A percentile compares a stretch with the other conserved stretches of the same genome.
Conservation (phyloP, 163 green algal species). For the Chlorella variabilis region DNA sequence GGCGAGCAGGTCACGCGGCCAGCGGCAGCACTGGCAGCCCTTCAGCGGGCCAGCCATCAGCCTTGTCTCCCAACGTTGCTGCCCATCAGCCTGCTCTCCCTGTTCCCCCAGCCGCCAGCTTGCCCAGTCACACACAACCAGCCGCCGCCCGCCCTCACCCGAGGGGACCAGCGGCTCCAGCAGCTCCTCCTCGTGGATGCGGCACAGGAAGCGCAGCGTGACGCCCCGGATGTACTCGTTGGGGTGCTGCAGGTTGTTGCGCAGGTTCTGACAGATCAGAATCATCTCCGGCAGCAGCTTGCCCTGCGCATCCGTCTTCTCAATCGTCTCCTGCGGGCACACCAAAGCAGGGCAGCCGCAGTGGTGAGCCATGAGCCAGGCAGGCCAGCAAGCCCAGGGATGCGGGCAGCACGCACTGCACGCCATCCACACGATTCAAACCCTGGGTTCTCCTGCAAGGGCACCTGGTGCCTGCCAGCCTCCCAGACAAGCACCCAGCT, state of each 20-base stretch:
- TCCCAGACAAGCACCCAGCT: not conserved
- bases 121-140: no score
- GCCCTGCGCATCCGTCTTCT: conserved; percentile 96
- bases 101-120: not conserved
- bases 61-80: no score
- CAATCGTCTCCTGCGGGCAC: conserved; percentile 92
- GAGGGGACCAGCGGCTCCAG: conserved; percentile 97
- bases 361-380: not conserved
- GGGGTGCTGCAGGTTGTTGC: conserved; percentile 99
- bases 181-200: conserved; percentile 96
- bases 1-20: not conserved
- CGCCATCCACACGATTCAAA: no score
- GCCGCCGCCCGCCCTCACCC: conserved; percentile 5
- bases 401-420: no score
- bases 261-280: conserved; percentile 99
- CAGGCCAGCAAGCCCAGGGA: not conserved
- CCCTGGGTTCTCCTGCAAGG: no score
- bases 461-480: no score
- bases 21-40: not conserved
- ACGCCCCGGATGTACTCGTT: conserved; percentile 99
- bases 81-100: not conserved
- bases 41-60: no score
- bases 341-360: not conserved
- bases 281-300: conserved; percentile 99
- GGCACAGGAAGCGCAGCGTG: conserved; percentile 89